Conservation (phyloP, 495 filamentous ascomycete genomes). For the Penicillium canescens region DNA sequence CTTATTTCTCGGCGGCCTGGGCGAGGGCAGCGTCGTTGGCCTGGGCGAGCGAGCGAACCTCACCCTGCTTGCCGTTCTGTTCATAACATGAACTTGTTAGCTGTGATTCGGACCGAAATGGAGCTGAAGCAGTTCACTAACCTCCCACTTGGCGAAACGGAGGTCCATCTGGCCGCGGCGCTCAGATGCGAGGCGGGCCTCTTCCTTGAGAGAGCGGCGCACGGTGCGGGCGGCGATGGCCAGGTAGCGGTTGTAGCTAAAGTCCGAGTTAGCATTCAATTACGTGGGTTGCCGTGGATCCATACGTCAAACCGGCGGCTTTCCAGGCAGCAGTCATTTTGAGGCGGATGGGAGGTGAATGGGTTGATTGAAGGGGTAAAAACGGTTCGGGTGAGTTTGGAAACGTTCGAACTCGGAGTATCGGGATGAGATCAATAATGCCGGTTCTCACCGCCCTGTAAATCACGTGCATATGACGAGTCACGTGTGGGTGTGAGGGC, state of each 20-base stretch:
- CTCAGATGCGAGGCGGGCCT: conserved; percentile 81
- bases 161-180: conserved; percentile 87
- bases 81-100: conserved; percentile 22
- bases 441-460: not conserved
- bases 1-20: conserved; percentile 46
- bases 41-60: conserved; percentile 69
- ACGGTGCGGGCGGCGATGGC: conserved; percentile 56
- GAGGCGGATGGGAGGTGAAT: conserved; percentile 41
- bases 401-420: conserved; percentile 41
- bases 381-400: conserved; percentile 36
- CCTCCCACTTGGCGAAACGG: conserved; percentile 94
- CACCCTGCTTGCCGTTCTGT: conserved; percentile 96
- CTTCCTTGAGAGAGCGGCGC: conserved; percentile 92
- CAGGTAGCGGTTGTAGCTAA: conserved; percentile 57
- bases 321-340: conserved; percentile 99
- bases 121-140: conserved; percentile 37
- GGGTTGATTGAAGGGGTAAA: conserved; percentile 33
- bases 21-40: conserved; percentile 66
- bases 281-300: not conserved
- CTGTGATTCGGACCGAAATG: not conserved
- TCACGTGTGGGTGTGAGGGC: too few relatives aligned
- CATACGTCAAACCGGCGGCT: conserved; percentile 94
- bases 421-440: conserved; percentile 30
- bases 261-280: conserved; percentile 32
- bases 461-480: conserved; percentile 1